Percentiles rank a stretch among this genome's conserved stretches.
Conservation (phyloP, 2,329 filamentous ascomycete species). For the Aspergillus flavus region DNA sequence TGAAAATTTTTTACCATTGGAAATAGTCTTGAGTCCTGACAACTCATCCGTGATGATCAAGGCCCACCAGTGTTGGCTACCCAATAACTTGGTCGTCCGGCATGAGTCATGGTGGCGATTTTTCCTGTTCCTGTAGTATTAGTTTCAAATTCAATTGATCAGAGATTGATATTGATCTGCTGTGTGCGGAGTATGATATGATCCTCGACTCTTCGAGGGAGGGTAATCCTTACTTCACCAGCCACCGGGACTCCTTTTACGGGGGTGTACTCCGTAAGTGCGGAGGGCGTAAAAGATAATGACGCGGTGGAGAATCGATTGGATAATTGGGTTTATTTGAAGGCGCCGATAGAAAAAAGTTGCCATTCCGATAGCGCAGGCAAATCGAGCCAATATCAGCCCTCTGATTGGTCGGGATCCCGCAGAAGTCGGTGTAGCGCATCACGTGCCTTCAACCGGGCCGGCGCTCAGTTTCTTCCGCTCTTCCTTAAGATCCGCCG, state of each 20-base stretch:
- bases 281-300: constrained; percentile 1
- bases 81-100: neutral
- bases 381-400: constrained; percentile 8
- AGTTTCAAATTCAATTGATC: neutral
- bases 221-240: neutral
- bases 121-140: neutral
- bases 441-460: constrained; percentile 31
- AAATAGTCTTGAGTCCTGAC: neutral
- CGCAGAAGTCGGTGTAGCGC: constrained; percentile 29
- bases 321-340: neutral
- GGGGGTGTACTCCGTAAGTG: neutral
- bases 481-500: constrained; percentile 13
- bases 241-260: neutral
- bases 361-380: constrained; percentile 21
- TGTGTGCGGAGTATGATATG: neutral
- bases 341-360: neutral
- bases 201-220: neutral
- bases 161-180: neutral
- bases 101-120: neutral
- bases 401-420: constrained; percentile 28
- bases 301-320: neutral
- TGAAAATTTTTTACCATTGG: neutral
- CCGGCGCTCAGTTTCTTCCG: constrained; percentile 21
- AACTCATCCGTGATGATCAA: neutral
- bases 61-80: neutral